A percentile compares a stretch with the other conserved stretches of the same genome.
phyloP scores from a whole-genome alignment of 2,329 filamentous ascomycete genomes.

The Pleomassaria siparia region DNA sequence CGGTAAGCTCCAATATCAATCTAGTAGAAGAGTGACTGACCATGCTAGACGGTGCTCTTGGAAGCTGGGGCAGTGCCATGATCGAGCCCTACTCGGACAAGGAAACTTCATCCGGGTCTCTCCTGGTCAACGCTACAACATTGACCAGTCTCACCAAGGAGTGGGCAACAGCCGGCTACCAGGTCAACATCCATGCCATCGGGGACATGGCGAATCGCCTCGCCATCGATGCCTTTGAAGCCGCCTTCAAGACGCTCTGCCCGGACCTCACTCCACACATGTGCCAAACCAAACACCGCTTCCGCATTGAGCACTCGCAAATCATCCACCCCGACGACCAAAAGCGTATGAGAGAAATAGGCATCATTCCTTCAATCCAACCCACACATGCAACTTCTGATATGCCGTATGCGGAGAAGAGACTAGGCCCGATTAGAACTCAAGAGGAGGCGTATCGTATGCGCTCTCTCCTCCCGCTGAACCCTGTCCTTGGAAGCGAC shows the following conservation, averaged over 20 bases:
- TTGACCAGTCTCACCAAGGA: conserved; percentile 56
- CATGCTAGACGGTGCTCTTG: conserved; percentile 64
- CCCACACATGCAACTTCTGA: conserved; percentile 73
- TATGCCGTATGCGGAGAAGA: conserved; percentile 64
- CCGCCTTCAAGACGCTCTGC: conserved; percentile 58
- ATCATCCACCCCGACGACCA: conserved; percentile 70
- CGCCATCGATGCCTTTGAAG: conserved; percentile 64
- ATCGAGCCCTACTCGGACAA: conserved; percentile 70
- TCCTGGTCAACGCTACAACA: conserved; percentile 65
- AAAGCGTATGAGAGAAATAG: conserved; percentile 57
- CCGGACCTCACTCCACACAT: conserved; percentile 39
- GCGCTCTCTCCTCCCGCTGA: conserved; percentile 58
- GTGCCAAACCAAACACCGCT: conserved; percentile 59
- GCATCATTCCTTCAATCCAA: conserved; percentile 69
- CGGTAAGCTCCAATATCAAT: conserved; percentile 44
- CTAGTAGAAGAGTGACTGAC: conserved; percentile 11
- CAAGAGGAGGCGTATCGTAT: conserved; percentile 65
- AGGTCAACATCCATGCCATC: conserved; percentile 73
- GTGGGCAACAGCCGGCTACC: conserved; percentile 64
- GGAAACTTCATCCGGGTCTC: conserved; percentile 61
- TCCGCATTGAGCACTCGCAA: conserved; percentile 71
- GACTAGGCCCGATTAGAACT: conserved; percentile 61
- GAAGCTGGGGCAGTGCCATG: conserved; percentile 71
- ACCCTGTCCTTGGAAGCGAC: conserved; percentile 65
- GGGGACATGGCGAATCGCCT: conserved; percentile 69